Evolutionary conservation across 1,139 yeast species (phyloP).

Genomic region (Suhomyces taliae): DNA sequence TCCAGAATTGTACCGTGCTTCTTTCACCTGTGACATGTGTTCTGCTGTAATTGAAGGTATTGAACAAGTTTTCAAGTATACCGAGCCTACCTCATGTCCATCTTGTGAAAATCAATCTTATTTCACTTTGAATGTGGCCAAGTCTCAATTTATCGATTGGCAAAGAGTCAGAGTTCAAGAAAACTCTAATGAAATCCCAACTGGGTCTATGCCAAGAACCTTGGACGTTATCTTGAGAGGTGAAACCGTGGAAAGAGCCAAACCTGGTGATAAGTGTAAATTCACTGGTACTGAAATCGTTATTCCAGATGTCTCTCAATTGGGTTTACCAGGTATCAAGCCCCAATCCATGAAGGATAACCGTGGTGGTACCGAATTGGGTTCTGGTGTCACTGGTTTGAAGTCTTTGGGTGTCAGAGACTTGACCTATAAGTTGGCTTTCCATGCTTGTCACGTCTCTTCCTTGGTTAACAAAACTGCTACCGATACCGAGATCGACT

Average conservation of each 20-base stretch:
- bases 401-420: slow-evolving; percentile 91
- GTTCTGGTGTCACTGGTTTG: slow-evolving; percentile 84
- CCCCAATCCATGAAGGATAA: slow-evolving; percentile 78
- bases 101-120: slow-evolving; percentile 83
- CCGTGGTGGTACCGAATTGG: slow-evolving; percentile 53
- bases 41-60: slow-evolving; percentile 83
- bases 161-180: slow-evolving; percentile 96
- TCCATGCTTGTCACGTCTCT: slow-evolving; percentile 84
- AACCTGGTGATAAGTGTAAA: slow-evolving; percentile 95
- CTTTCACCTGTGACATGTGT: slow-evolving; percentile 89
- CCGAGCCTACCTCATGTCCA: slow-evolving; percentile 94
- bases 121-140: slow-evolving; percentile 81
- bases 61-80: slow-evolving; percentile 90
- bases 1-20: slow-evolving; percentile 86
- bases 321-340: slow-evolving; percentile 95
- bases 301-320: slow-evolving; percentile 90
- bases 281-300: slow-evolving; percentile 97
- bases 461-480: slow-evolving; percentile 53
- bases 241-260: slow-evolving; percentile 92
- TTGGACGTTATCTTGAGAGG: slow-evolving; percentile 91
- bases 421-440: slow-evolving; percentile 87
- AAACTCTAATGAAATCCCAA: slow-evolving; percentile 92
- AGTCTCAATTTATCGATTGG: slow-evolving; percentile 94
- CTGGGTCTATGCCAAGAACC: slow-evolving; percentile 99
- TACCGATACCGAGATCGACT: slow-evolving; percentile 26